These are phyloP conservation scores for Amesomyces nigricolor DNA, from an alignment of 2,329 filamentous ascomycete genomes.

Conservation along the genomic window DNA sequence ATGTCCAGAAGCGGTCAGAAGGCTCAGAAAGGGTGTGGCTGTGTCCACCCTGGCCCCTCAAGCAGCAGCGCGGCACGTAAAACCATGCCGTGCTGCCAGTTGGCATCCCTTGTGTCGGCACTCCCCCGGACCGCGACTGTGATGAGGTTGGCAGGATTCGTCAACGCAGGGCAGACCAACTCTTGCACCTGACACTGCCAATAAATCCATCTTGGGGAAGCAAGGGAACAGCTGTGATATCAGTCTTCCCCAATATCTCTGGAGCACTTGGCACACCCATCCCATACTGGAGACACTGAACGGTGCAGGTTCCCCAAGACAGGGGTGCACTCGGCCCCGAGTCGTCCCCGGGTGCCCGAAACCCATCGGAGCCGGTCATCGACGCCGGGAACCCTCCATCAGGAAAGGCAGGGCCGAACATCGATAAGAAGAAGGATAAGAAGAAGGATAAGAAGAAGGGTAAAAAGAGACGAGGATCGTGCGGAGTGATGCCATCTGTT, in stretches of 20 bases:
- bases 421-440: no score
- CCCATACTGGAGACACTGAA: constrained; percentile 5
- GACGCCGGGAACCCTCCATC: not conserved
- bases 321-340: not conserved
- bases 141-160: no score
- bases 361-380: not conserved
- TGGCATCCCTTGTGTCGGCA: no score
- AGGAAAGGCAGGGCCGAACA: no score
- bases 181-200: no score
- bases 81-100: constrained; percentile 3
- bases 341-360: not conserved
- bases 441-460: no score
- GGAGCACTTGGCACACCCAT: no score
- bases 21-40: not conserved
- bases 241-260: not conserved
- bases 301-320: not conserved
- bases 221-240: not conserved
- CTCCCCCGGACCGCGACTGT: no score
- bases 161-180: no score
- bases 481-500: no score
- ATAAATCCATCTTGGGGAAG: no score
- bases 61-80: not conserved
- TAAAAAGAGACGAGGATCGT: no score
- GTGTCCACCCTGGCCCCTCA: not conserved
- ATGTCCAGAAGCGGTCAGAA: not conserved